phyloP scores from a whole-genome alignment of 2,329 filamentous ascomycete species.

The Esteya vermicola region DNA sequence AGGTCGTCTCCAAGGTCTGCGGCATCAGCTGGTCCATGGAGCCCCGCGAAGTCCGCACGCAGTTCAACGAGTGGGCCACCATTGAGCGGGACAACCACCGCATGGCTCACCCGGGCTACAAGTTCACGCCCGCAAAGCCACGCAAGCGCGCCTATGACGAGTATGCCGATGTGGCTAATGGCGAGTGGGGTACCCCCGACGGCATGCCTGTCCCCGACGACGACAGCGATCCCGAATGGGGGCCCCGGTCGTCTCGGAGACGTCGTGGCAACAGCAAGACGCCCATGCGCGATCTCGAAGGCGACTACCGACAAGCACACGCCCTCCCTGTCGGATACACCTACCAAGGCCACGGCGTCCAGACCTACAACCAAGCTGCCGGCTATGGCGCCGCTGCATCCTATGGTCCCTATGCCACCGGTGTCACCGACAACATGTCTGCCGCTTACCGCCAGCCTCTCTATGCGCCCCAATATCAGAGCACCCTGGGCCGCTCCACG shows the following conservation, averaged over 20 bases:
- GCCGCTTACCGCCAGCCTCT: too few species aligned
- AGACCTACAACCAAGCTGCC: too few species aligned
- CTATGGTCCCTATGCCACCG: too few species aligned
- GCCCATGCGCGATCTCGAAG: slow-evolving; percentile 16
- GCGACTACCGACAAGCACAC: slow-evolving; percentile 16
- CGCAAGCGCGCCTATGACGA: slow-evolving; percentile 25
- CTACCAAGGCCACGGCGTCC: slow-evolving; percentile 11
- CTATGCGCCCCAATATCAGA: too few species aligned
- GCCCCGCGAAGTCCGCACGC: slow-evolving; percentile 52
- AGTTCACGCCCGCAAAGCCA: slow-evolving; percentile 75
- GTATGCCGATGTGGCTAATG: slow-evolving; percentile 24
- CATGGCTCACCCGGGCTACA: slow-evolving; percentile 78
- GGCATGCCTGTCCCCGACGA: too few species aligned
- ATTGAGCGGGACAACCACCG: slow-evolving; percentile 76
- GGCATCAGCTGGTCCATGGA: slow-evolving; percentile 80
- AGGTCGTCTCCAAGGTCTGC: slow-evolving; percentile 77
- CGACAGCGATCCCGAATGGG: too few species aligned
- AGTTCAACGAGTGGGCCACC: slow-evolving; percentile 66
- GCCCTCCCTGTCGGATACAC: background rate
- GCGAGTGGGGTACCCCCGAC: too few species aligned
- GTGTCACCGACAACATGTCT: slow-evolving; percentile 15
- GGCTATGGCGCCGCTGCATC: too few species aligned
- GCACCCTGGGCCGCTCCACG: too few species aligned
- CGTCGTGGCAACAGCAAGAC: slow-evolving; percentile 16
- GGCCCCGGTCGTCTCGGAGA: too few species aligned